Evolutionary conservation across 2,329 filamentous ascomycete species (phyloP).

Genomic region (Fusarium camptoceras): DNA sequence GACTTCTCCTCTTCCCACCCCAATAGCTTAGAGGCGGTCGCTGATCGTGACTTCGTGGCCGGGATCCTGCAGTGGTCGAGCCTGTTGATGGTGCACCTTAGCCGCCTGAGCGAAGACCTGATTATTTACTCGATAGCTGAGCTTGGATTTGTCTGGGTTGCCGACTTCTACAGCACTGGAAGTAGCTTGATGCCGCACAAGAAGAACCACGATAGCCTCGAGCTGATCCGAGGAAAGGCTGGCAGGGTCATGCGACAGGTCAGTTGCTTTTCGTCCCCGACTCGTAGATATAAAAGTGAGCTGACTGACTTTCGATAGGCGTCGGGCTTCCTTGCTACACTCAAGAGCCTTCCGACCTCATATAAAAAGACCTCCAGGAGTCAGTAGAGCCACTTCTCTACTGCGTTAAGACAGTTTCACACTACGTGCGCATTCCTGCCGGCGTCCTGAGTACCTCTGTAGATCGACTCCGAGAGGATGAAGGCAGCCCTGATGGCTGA

Average conservation of each 20-base stretch:
- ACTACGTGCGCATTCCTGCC: background rate
- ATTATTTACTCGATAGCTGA: background rate
- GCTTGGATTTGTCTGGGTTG: background rate
- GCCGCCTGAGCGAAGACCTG: background rate
- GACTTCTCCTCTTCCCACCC: too few relatives aligned
- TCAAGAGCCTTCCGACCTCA: background rate
- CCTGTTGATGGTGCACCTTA: background rate
- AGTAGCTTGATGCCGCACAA: background rate
- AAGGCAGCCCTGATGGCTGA: background rate
- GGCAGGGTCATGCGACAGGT: background rate
- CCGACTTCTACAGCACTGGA: background rate
- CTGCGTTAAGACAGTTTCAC: background rate
- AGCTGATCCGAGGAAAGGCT: background rate
- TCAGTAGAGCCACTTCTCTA: background rate
- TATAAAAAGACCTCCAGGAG: background rate
- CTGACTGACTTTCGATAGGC: background rate
- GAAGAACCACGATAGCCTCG: background rate
- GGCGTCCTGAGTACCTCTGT: background rate
- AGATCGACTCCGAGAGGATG: background rate
- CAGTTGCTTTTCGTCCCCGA: background rate
- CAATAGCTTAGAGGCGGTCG: fast-evolving
- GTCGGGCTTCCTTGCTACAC: background rate
- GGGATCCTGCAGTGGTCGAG: background rate
- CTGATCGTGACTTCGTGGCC: background rate
- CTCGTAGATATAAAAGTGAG: background rate